Base-by-base conservation (phyloP, 805 yeast species). In the Candida cerambycidarum region DNA sequence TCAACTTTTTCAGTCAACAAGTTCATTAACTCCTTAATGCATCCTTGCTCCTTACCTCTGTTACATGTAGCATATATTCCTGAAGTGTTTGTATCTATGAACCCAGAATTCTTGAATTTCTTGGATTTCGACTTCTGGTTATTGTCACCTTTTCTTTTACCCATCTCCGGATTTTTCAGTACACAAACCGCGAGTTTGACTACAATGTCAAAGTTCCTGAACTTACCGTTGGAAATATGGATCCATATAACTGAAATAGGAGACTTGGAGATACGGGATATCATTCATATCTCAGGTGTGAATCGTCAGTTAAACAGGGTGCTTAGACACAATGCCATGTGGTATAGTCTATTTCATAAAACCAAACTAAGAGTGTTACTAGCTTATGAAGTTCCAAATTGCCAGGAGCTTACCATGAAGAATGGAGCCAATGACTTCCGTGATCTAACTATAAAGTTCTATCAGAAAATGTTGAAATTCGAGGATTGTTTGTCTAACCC, bases 1-100 rank as follows among this genome's bases (percentile, higher is more conserved):
- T 57, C 66, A 8, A 64, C 58, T 43, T 67, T 66, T 39, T 68
- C 72, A 4, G 55, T 64, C 32, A 89, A 73, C 8, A 88, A 57
- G 43, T 69, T 61, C 47, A 77, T 71, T 52, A 89, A 65, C 59
- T 89, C 97, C 48, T 79, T 80, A n/a, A 83, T 75, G 46, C 95
- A 88, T 41, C 76, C 80, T 41, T 74, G 74, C 60, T 93, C 99
- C 45, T 83, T 80, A 29, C 85, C 84, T 53, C 96, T 75, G 38
- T 80, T 78, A 62, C 97, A 92, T 0, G 98, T 86, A 10, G 89
- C 96, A 62, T 86, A 93, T 0, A 93, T 73, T 0, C 99, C 99
- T 29, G 83, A 68, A 42, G 93, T 85, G 30, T 84, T 84, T 0
- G 97, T 96, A 55, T 90, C 97, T 14, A 90, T 62, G 41, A 79